phyloP scores from a whole-genome alignment of 192 early-diverging fungal species.

The Globomyces pollinis-pini region DNA sequence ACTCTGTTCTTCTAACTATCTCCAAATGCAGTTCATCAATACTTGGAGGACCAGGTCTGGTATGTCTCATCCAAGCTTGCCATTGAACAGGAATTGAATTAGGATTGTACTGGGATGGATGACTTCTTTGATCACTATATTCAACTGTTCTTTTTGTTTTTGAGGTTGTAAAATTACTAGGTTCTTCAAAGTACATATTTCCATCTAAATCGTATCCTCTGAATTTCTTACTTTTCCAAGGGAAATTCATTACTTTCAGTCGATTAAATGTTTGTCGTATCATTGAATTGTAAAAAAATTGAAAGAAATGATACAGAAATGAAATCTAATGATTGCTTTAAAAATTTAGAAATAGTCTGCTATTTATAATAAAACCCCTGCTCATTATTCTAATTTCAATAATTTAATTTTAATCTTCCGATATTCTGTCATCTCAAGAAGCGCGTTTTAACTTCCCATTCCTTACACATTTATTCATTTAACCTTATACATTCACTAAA shows the following conservation, averaged over 20 bases:
- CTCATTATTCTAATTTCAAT: no score
- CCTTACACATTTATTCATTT: no score
- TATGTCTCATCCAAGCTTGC: slow-evolving; percentile 37
- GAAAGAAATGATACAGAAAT: no score
- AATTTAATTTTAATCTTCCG: no score
- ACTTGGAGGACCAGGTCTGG: slow-evolving; percentile 25
- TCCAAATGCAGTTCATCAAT: slow-evolving; percentile 15
- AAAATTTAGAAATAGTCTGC: no score
- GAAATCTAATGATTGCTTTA: no score
- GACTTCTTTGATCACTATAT: slow-evolving; percentile 29
- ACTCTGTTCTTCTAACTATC: neutral
- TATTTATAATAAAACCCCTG: no score
- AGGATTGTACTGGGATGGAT: slow-evolving; percentile 21
- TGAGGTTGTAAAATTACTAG: slow-evolving; percentile 16
- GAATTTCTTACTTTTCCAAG: neutral
- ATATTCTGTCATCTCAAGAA: no score
- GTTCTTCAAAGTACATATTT: slow-evolving; percentile 41
- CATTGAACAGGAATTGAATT: slow-evolving; percentile 36
- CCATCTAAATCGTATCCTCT: slow-evolving; percentile 21
- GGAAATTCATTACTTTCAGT: neutral
- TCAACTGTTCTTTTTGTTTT: slow-evolving; percentile 17
- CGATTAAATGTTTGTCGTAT: neutral
- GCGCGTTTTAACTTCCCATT: no score
- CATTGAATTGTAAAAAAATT: neutral
- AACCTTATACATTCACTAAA: no score